Base-by-base conservation (phyloP, 2,329 filamentous ascomycete genomes). In the Alternaria infectoria region DNA sequence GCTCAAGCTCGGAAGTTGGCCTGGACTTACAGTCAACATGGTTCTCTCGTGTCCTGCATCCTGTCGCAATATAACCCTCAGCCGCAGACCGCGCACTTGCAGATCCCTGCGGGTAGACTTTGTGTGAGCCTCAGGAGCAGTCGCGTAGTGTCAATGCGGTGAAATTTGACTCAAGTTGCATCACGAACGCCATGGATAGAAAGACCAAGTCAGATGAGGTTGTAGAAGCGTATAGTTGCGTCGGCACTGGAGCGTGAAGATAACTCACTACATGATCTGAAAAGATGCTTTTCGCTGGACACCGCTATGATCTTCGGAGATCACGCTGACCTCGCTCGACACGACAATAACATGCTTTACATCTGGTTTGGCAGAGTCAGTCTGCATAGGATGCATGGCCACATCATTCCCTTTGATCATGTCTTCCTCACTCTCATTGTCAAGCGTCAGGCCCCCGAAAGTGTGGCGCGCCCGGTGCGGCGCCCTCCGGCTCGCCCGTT, bases 351-450 rank as follows among this genome's bases (percentile, higher is more conserved):
- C 1, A 7, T 25, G 0, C 19, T 46, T 57, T 3, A 4, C 19
- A 19, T 57, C 7, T 19, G 26, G 1, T 23, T 21, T 2, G 6
- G 3, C 7, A 4, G 3, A 5, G 8, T n/a, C 6, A 2, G 3
- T 5, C 10, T 57, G 28, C 6, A 47, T 12, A 4, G 13, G 12
- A 2, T 10, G 19, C 15, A 57, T n/a, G 1, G 8, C 25, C 13
- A 57, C 4, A 3, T 49, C 9, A 1, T 36, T 5, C 3, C 10
- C 54, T 5, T 13, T 36, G 6, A 57, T 8, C 8, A 57, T 57
- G 1, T 17, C 8, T 8, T 57, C 54, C 3, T 57, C 54, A 5
- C 44, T 57, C 3, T 57, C 54, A 5, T 57, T 57, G 4, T 49
- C 28, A 9, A 47, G 21, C 6, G 26, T 47, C 4, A 49, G 21